Base-by-base conservation (phyloP, 2,329 filamentous ascomycete species). In the Monilinia vaccinii-corymbosi region DNA sequence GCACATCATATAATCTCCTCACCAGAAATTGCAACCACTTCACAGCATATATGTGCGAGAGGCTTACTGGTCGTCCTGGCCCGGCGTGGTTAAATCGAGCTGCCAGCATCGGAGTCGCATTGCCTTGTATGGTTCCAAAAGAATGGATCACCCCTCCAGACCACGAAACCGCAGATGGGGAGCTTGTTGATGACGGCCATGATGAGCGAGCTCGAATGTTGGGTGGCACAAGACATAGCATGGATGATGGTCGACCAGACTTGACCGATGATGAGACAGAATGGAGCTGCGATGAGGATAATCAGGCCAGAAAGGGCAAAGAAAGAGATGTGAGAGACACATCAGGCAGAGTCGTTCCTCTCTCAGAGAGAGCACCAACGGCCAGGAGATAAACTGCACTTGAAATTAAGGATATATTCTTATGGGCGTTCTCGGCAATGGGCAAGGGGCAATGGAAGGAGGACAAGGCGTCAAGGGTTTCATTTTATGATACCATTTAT, bases 21-120 rank as follows among this genome's bases (percentile, higher is more conserved):
- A 91, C 86, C 23, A 85, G 85, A 67, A 95, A 95, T 73, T 95
- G 90, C 79, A 95, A 95, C 72, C 90, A 95, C 72, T 95, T 95
- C 72, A 93, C 89, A 2, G 84, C 84, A 23, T 84, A 87, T 68
- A 79, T 95, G 21, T 91, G 88, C 73, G 78, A 86, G 71, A 82
- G 82, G 65, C 79, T 95, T 58, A 93, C 88, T 2, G 83, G 85
- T 7, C 80, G 82, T 49, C 76, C 84, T 1, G 88, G 87, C 0
- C 90, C 90, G 0, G 75, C 73, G 21, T 95, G 89, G 87, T 76
- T 95, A 58, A 95, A 95, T 70, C 82, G 90, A 59, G 90, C 90
- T 1, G 90, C 90, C n/a, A 87, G 82, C 66, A 89, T 95, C 64
- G 90, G 90, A 44, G 81, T 92, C 56, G 87, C 87, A 14, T 73